Evolutionary conservation across 441 rosid genomes (phyloP).

Genomic region (Gossypium schwendimanii): DNA sequence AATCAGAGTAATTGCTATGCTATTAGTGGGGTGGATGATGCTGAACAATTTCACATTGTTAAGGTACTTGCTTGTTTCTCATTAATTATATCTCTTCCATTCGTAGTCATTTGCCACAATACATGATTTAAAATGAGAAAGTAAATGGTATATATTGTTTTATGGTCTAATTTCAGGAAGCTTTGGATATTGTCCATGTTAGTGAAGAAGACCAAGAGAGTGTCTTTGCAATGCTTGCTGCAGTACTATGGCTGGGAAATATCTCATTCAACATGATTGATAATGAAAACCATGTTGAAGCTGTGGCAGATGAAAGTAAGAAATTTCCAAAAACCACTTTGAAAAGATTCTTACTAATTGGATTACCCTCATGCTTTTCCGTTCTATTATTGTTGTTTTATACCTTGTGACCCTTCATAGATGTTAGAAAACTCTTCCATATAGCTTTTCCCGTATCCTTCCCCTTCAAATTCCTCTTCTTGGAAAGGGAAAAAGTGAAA

Average conservation of each 20-base stretch:
- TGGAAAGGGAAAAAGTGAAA: constrained; percentile 7
- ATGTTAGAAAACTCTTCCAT: background rate
- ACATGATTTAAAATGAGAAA: background rate
- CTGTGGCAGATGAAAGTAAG: constrained; percentile 78
- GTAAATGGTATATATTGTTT: constrained; percentile 9
- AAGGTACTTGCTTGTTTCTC: constrained; percentile 38
- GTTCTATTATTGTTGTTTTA: background rate
- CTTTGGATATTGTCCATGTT: constrained; percentile 86
- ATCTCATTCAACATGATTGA: constrained; percentile 66
- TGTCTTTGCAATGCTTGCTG: constrained; percentile 93
- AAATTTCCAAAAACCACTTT: constrained; percentile 16
- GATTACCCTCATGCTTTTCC: background rate
- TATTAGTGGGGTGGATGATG: constrained; percentile 81
- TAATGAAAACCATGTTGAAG: constrained; percentile 91
- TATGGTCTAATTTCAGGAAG: constrained; percentile 58
- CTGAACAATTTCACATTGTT: constrained; percentile 46
- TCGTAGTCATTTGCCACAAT: background rate
- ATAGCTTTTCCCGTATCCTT: background rate
- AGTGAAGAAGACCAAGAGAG: constrained; percentile 93
- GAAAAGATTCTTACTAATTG: constrained; percentile 1
- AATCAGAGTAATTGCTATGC: constrained; percentile 84
- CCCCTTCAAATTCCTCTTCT: background rate
- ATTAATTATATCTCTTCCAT: constrained; percentile 9
- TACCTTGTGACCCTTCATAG: background rate
- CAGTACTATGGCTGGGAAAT: constrained; percentile 93